Evolutionary conservation across 306 rosid species (phyloP), one percentile per base, ranked within the genome.

Genomic region (Lupinus albus): DNA sequence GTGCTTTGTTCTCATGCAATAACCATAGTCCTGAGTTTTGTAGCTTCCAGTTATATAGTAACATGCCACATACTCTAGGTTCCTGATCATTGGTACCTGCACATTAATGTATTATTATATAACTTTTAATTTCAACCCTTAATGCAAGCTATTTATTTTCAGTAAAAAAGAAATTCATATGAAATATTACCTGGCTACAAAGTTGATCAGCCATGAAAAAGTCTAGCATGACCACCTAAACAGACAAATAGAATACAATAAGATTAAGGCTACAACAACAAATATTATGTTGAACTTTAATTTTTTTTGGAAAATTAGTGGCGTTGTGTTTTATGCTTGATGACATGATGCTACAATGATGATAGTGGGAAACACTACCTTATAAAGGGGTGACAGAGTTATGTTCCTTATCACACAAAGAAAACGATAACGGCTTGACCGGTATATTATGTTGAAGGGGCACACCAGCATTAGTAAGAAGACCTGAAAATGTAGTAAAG

Each of bases 181-280:
- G 25, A 49, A 51, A 44, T 30, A 38, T 0, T 88, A 94, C 99
- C 97, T 94, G 99, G 80, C 99, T 94, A 73, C 99, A 94, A 71
- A 94, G 92, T 78, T 94, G 99, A 72, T 94, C 99, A 35, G 99
- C 99, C 99, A 94, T 90, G 88, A 94, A 94, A 84, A 94, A 94
- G 82, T 94, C 99, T 62, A 94, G 84, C 99, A 94, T 94, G 78
- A 94, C 91, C 80, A 94, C 99, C 98, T 93, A 74, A 47, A 44
- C 66, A 38, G 55, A 68, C 61, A 47, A 50, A 73, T 21, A 59
- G 13, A 76, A 41, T 42, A 42, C 21, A 42, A 17, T 49, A 5
- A 72, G 74, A 15, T 48, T 68, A 68, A 58, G 65, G 65, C 72
- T 77, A 77, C 17, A 57, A 6, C 25, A 4, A 53, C 53, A 33